Percentiles rank a stretch among this genome's conserved stretches.
Evolutionary conservation across 805 yeast species (phyloP).

Genomic region (Candida loeiensis): DNA sequence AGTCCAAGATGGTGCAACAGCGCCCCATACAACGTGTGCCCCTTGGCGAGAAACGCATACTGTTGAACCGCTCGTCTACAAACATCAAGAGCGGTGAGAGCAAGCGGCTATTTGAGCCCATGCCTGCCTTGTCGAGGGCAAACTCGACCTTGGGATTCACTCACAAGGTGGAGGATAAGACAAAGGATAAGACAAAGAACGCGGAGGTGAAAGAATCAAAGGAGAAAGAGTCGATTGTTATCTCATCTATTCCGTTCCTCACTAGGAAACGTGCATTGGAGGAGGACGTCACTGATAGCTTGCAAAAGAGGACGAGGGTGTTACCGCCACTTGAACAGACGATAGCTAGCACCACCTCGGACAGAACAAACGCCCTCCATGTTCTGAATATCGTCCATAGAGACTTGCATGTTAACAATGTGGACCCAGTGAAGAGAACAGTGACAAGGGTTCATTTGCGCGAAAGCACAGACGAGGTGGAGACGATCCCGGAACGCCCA

Average conservation of each 20-base stretch:
- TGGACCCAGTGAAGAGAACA: conserved; percentile 29
- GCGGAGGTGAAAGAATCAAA: background rate
- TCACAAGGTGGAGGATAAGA: background rate
- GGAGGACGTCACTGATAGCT: conserved; percentile 19
- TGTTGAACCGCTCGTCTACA: conserved; percentile 31
- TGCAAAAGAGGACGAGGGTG: conserved; percentile 16
- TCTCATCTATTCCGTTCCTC: background rate
- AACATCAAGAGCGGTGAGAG: conserved; percentile 8
- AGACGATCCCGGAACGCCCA: conserved; percentile 42
- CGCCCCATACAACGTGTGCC: conserved; percentile 5
- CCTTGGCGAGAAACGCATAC: conserved; percentile 3
- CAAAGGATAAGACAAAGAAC: background rate
- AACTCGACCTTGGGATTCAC: conserved; percentile 15
- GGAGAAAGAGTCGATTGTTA: background rate
- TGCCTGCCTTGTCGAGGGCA: conserved; percentile 27
- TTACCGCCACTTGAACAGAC: conserved; percentile 7
- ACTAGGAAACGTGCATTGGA: background rate
- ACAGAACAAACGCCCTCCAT: conserved; percentile 19
- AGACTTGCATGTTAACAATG: conserved; percentile 14
- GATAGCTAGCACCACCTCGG: conserved; percentile 14
- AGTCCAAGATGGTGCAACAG: background rate
- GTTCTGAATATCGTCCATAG: conserved; percentile 15
- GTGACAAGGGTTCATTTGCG: background rate
- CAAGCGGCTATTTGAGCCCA: conserved; percentile 3
- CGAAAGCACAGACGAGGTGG: conserved; percentile 43